Evolutionary conservation across 495 filamentous ascomycete genomes (phyloP).

Genomic region (Talaromyces proteolyticus): DNA sequence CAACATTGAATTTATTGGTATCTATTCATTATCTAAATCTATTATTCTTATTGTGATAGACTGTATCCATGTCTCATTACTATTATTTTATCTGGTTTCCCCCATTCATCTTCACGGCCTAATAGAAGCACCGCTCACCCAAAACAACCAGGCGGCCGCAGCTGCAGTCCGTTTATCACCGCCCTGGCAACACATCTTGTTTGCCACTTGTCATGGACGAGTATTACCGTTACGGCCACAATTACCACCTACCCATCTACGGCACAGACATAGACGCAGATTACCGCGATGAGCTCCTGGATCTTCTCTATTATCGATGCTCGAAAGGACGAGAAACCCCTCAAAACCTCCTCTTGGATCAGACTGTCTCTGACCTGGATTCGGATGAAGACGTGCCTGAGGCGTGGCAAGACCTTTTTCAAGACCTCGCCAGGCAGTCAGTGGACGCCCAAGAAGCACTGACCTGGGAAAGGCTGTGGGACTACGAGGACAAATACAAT

Average conservation of each 20-base stretch:
- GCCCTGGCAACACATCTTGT: neutral
- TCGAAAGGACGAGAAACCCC: slow-evolving; percentile 2
- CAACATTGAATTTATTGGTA: too few species aligned
- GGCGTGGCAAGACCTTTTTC: too few species aligned
- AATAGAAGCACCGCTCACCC: too few species aligned
- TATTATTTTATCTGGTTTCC: slow-evolving; percentile 9
- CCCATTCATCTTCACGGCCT: slow-evolving; percentile 1
- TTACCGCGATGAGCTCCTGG: neutral
- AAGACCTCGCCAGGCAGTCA: neutral
- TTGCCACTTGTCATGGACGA: neutral
- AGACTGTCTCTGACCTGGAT: too few species aligned
- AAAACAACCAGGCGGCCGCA: too few species aligned
- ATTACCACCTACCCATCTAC: neutral
- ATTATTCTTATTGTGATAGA: neutral
- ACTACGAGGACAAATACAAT: neutral
- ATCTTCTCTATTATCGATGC: slow-evolving; percentile 8
- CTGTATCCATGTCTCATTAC: slow-evolving; percentile 7
- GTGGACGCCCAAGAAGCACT: neutral
- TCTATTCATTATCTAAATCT: neutral
- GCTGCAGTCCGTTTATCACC: too few species aligned
- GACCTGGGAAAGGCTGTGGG: slow-evolving; percentile 1
- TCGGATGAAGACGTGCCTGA: too few species aligned
- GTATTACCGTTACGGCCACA: too few species aligned
- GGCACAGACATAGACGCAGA: neutral
- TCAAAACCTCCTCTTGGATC: slow-evolving; percentile 2